Base-by-base conservation (phyloP, 202 grass and related monocot genomes). In the Panicum hallii region DNA sequence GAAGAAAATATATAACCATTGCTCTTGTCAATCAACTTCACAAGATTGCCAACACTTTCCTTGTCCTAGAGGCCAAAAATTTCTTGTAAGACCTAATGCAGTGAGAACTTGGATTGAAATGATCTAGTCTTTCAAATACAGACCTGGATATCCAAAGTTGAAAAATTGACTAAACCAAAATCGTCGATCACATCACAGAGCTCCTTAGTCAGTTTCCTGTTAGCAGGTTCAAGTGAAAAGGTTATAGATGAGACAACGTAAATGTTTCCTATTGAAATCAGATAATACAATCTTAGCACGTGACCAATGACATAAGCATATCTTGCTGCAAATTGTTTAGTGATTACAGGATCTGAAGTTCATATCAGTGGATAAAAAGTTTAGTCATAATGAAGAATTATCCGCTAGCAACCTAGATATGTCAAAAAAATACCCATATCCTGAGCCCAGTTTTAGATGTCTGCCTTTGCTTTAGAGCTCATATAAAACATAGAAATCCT, bases 31-130 rank as follows among this genome's bases (percentile, higher is more conserved):
- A 96, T 99, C 79, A 92, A 73, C 67, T 94, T 96, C 86, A 96
- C 91, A 85, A 99, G 91, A 94, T 99, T 99, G n/a, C 97, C 91
- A 7, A 99, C 97, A 75, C 97, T 99, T 89, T 94, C 97, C 88
- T 91, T 94, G 84, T 94, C 90, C 91, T 99, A 84, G 73, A 93
- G 19, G 67, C 23, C 9, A 20, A 84, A 79, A 84, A 78, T 72
- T 46, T 20, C 70, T 65, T 28, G 23, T 74, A 67, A 84, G 79
- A 84, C 70, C 19, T 19, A 79, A 74, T 19, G 63, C 16, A 49
- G 53, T 2, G 67, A 74, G 38, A 34, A 72, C 78, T n/a, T 70
- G 14, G 79, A 60, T 83, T 70, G 34, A 74, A 84, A 63, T 46
- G 80, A 52, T 10, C 32, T 82, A 68, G 22, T 46, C 26, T 57